phyloP scores from a whole-genome alignment of 1,284 basidiomycete genomes.

The Cutaneotrichosporon mucoides region DNA sequence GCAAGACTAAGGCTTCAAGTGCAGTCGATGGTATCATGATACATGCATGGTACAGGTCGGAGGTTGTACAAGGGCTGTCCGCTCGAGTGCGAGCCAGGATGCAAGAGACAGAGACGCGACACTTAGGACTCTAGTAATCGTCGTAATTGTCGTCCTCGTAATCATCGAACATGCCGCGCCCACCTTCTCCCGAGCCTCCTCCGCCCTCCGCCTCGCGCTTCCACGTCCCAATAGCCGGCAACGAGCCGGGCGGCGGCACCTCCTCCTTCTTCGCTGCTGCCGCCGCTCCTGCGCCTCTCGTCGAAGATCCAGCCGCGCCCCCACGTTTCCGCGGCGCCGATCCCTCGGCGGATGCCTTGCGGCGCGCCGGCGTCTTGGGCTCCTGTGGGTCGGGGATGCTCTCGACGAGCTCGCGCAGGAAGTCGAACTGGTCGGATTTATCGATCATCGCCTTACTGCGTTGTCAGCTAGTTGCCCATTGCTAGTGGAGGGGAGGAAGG shows the following conservation, averaged over 20 bases:
- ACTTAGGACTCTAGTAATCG: constrained; percentile 28
- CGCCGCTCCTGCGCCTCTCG: background rate
- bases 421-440: constrained; percentile 85
- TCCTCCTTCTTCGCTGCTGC: constrained; percentile 18
- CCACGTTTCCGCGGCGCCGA: background rate
- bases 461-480: too few relatives aligned
- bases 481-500: too few relatives aligned
- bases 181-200: constrained; percentile 41
- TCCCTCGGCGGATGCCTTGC: constrained; percentile 7
- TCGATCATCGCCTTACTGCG: constrained; percentile 88
- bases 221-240: constrained; percentile 41
- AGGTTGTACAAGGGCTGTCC: background rate
- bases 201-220: constrained; percentile 57
- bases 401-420: constrained; percentile 91
- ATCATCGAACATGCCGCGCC: constrained; percentile 43
- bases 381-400: constrained; percentile 77
- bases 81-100: too few relatives aligned
- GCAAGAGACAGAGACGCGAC: too few relatives aligned
- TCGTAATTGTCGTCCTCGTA: constrained; percentile 45
- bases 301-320: background rate
- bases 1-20: too few relatives aligned
- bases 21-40: too few relatives aligned
- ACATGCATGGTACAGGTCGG: background rate
- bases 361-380: constrained; percentile 11
- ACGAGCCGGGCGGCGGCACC: constrained; percentile 12